These are phyloP conservation scores for Colletotrichum tanaceti DNA, from an alignment of 2,329 filamentous ascomycete species.

Conservation along the genomic window DNA sequence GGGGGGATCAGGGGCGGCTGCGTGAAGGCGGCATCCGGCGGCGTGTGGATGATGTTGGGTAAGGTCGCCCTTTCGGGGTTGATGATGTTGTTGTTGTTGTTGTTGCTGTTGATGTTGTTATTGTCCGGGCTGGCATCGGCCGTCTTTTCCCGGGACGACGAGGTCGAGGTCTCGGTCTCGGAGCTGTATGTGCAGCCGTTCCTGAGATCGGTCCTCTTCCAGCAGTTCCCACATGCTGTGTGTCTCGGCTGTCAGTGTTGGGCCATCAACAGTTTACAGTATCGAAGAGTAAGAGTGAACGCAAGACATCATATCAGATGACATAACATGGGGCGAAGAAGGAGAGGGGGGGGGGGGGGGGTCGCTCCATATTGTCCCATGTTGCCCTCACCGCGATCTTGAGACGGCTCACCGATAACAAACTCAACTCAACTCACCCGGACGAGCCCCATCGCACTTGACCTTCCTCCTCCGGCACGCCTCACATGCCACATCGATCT, in stretches of 20 bases:
- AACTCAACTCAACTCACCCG: constrained; percentile 50
- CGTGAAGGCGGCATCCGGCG: constrained; percentile 16
- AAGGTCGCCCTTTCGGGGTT: background rate
- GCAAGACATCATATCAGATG: no score
- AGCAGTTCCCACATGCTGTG: constrained; percentile 50
- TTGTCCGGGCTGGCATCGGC: constrained; percentile 9
- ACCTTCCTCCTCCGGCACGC: constrained; percentile 56
- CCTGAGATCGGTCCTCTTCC: constrained; percentile 46
- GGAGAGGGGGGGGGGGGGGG: no score
- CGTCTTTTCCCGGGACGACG: background rate
- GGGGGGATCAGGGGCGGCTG: constrained; percentile 21
- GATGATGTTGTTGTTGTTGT: no score
- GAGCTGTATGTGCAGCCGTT: constrained; percentile 47
- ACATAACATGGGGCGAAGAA: no score
- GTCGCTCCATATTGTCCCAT: background rate
- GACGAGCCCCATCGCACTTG: constrained; percentile 55
- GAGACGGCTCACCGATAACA: constrained; percentile 11
- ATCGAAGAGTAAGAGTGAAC: no score
- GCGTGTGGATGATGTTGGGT: constrained; percentile 9
- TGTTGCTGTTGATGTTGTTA: no score
- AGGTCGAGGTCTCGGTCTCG: constrained; percentile 27
- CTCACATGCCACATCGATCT: constrained; percentile 58
- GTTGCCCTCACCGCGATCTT: background rate
- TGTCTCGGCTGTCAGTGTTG: background rate
- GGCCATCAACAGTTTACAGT: no score